These are phyloP conservation scores for Truncatella angustata DNA, from an alignment of 2,329 filamentous ascomycete genomes.

Conservation along the genomic window DNA sequence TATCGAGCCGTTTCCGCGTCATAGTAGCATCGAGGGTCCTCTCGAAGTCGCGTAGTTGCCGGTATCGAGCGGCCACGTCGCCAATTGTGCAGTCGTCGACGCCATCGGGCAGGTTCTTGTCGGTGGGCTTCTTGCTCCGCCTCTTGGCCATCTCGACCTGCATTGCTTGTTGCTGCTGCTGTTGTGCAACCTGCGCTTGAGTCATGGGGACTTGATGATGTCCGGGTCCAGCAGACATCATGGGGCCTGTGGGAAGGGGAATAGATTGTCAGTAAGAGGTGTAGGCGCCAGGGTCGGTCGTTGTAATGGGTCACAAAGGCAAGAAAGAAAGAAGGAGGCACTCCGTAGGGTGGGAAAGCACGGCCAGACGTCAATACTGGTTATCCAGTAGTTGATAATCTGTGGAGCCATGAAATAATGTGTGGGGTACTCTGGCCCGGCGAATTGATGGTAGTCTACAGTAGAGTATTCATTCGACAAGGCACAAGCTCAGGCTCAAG, in stretches of 20 bases:
- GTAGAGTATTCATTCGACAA: no score
- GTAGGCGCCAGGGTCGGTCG: neutral
- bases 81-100: slow-evolving; percentile 80
- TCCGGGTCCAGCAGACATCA: slow-evolving; percentile 51
- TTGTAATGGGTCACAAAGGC: no score
- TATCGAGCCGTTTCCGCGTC: slow-evolving; percentile 89
- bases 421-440: no score
- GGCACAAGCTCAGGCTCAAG: no score
- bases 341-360: neutral
- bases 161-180: slow-evolving; percentile 50
- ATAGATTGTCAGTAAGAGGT: slow-evolving; percentile 9
- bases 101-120: slow-evolving; percentile 91
- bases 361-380: slow-evolving; percentile 6
- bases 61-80: slow-evolving; percentile 79
- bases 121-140: slow-evolving; percentile 84
- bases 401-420: slow-evolving; percentile 13
- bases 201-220: slow-evolving; percentile 51
- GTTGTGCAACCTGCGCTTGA: slow-evolving; percentile 50
- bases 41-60: slow-evolving; percentile 81
- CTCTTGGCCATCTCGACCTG: slow-evolving; percentile 69
- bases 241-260: slow-evolving; percentile 41
- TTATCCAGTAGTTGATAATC: slow-evolving; percentile 10
- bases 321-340: no score
- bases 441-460: no score
- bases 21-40: slow-evolving; percentile 86